Conservation (phyloP, 2,329 filamentous ascomycete genomes). For the Aureobasidium leucospermi region DNA sequence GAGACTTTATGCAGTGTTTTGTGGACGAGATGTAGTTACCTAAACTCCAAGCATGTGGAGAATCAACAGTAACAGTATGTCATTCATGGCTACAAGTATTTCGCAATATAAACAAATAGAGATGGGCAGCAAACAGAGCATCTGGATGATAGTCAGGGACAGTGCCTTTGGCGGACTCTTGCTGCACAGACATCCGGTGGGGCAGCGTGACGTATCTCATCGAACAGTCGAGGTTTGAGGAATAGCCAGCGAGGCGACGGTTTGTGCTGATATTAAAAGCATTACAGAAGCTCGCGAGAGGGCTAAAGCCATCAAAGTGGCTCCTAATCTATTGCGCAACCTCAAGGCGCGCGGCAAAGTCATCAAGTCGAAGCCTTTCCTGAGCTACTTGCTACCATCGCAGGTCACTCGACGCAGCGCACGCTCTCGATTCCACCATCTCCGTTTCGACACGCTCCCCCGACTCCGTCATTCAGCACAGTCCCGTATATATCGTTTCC, state of each 20-base stretch:
- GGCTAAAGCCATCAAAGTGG: background rate
- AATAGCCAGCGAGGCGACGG: background rate
- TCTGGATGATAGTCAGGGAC: background rate
- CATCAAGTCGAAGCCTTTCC: constrained; percentile 27
- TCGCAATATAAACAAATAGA: background rate
- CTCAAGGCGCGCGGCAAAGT: constrained; percentile 6
- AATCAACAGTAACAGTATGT: no score
- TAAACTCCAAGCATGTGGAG: background rate
- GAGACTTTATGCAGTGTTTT: no score
- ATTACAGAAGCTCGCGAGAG: background rate
- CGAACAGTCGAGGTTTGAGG: background rate
- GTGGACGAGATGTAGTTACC: background rate
- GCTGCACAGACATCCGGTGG: constrained; percentile 4
- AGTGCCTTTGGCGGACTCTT: background rate
- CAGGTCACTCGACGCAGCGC: constrained; percentile 57
- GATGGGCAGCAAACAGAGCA: background rate
- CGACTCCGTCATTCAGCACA: constrained; percentile 63
- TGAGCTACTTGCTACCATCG: constrained; percentile 55
- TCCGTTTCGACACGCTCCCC: constrained; percentile 70
- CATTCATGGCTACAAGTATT: background rate
- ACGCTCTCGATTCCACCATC: constrained; percentile 57
- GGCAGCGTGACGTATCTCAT: background rate
- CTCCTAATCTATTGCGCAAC: background rate
- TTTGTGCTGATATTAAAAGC: background rate
- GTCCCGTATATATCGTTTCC: constrained; percentile 66